These are phyloP conservation scores for Xerocomellus intermedius DNA, from an alignment of 768 basidiomycete species.

Conservation along the genomic window DNA sequence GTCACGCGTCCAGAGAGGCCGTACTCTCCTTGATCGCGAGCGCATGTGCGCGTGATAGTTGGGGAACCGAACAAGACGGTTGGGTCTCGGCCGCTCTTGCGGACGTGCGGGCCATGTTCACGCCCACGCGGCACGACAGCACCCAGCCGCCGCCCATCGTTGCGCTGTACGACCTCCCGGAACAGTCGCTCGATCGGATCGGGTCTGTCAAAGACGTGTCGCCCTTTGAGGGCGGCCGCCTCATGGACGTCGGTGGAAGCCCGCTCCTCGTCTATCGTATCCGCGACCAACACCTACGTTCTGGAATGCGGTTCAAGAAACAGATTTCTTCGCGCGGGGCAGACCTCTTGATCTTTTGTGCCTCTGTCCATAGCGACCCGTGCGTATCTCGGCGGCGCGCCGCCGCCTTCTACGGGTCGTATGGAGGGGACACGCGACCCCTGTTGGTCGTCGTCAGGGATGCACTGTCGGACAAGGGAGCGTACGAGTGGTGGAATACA, in stretches of 20 bases:
- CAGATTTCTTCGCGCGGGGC: constrained; percentile 20
- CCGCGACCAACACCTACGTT: constrained; percentile 19
- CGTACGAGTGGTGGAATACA: constrained; percentile 22
- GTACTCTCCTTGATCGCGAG: constrained; percentile 21
- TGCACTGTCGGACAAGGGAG: constrained; percentile 18
- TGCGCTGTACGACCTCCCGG: constrained; percentile 24
- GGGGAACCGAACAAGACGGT: constrained; percentile 20
- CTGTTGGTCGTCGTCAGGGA: constrained; percentile 25
- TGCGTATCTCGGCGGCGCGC: constrained; percentile 12
- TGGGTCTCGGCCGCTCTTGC: constrained; percentile 22
- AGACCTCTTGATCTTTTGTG: constrained; percentile 27
- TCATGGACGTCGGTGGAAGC: constrained; percentile 20
- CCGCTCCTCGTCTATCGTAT: constrained; percentile 20
- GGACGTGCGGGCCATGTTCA: constrained; percentile 26
- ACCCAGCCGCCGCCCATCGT: constrained; percentile 17
- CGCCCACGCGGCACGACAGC: constrained; percentile 4
- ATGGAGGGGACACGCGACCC: constrained; percentile 28
- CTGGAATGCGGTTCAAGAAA: constrained; percentile 27
- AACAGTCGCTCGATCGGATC: neutral
- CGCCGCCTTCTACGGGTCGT: constrained; percentile 18
- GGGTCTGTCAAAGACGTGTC: constrained; percentile 9
- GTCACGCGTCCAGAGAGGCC: constrained; percentile 24
- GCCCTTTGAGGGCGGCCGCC: constrained; percentile 21
- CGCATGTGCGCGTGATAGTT: constrained; percentile 22
- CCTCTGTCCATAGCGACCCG: constrained; percentile 5